These are phyloP conservation scores for Globisporangium splendens DNA, from an alignment of 352 stramenopile species.

Conservation along the genomic window DNA sequence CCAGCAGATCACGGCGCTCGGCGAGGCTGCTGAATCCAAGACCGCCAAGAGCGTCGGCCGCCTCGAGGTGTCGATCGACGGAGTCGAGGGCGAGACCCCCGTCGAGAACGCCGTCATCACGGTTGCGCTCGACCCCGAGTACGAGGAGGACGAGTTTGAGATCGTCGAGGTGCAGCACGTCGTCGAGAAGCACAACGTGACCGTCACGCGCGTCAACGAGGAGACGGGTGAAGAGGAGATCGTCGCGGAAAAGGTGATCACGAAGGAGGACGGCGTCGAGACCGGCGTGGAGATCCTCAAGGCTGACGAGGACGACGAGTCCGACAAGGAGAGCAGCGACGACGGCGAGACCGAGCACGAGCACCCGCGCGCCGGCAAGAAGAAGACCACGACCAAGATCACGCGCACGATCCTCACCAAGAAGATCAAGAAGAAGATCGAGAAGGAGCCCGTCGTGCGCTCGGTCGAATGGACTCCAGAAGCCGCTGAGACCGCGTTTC, in stretches of 20 bases:
- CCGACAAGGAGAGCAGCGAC: conserved; percentile 11
- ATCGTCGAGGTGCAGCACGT: conserved; percentile 53
- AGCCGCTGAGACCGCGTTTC: conserved; percentile 29
- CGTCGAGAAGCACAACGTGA: conserved; percentile 52
- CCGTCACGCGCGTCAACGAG: conserved; percentile 41
- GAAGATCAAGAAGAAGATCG: conserved; percentile 54
- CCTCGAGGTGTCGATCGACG: conserved; percentile 54
- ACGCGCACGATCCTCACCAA: conserved; percentile 51
- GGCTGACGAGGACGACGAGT: conserved; percentile 22
- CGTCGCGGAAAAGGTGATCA: conserved; percentile 19
- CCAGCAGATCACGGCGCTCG: conserved; percentile 56
- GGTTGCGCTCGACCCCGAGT: conserved; percentile 73
- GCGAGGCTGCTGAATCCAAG: conserved; percentile 26
- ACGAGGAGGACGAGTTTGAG: conserved; percentile 37
- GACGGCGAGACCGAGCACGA: conserved; percentile 6
- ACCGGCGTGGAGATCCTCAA: conserved; percentile 28
- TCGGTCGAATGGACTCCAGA: conserved; percentile 28
- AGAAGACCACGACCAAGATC: conserved; percentile 62
- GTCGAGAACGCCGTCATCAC: conserved; percentile 55
- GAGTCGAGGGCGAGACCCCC: conserved; percentile 54
- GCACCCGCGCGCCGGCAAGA: conserved; percentile 18
- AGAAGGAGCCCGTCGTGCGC: conserved; percentile 35
- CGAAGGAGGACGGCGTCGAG: conserved; percentile 34
- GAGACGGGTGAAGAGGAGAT: conserved; percentile 14
- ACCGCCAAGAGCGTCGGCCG: conserved; percentile 68